These are phyloP conservation scores for Rhododendron kiyosumense DNA, from an alignment of 148 eudicot species.

Conservation along the genomic window DNA sequence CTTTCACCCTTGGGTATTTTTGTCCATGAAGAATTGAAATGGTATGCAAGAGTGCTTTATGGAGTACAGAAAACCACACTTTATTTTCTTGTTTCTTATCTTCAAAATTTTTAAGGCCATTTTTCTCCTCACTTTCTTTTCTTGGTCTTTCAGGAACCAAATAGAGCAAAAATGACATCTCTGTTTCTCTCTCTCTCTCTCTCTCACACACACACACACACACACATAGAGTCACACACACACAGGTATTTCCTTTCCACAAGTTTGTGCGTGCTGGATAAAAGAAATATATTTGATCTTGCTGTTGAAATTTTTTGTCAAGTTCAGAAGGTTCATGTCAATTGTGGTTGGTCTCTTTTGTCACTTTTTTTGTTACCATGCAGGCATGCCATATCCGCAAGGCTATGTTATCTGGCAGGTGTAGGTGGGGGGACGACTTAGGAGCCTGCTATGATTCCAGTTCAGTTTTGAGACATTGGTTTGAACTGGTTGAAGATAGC, in stretches of 20 bases:
- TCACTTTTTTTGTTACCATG: background rate
- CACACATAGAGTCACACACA: background rate
- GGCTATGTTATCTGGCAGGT: constrained; percentile 23
- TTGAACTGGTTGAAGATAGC: constrained; percentile 31
- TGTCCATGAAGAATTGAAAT: background rate
- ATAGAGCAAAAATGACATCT: background rate
- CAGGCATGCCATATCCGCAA: constrained; percentile 78
- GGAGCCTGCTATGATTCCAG: constrained; percentile 22
- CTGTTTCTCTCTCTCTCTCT: background rate
- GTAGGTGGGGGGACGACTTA: constrained; percentile 20
- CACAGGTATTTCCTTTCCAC: background rate
- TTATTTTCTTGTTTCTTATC: background rate
- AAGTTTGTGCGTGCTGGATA: background rate
- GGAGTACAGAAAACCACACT: background rate
- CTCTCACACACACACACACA: background rate
- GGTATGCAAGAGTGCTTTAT: background rate
- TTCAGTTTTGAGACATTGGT: constrained; percentile 33
- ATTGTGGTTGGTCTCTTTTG: background rate
- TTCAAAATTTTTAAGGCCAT: background rate
- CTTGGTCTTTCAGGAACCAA: background rate
- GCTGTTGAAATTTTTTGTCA: background rate
- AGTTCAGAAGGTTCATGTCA: background rate
- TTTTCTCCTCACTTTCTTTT: background rate
- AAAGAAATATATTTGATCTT: background rate
- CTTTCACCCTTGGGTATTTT: background rate